Evolutionary conservation across 441 rosid species (phyloP), one percentile per base, ranked within the genome.

Genomic region (Pelargonium australe): DNA sequence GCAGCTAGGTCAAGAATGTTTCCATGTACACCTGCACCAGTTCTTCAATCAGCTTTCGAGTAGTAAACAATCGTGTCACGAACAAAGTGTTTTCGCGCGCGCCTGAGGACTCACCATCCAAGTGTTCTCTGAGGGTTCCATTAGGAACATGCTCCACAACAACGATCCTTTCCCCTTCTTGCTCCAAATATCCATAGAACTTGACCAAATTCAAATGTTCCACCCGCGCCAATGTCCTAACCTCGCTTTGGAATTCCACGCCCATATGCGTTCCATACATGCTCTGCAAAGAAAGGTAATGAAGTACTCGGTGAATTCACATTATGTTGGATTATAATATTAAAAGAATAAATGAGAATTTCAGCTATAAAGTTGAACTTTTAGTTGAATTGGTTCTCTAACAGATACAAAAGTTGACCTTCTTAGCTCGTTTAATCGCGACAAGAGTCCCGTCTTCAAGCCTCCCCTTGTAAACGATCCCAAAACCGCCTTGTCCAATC

Each of bases 401-500:
- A 1, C 23, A 20, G 23, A 20, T 20, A 20, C 1, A 20, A 20
- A 20, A 20, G 23, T 20, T 20, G 23, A 20, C 23, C 96, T 84
- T 94, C 74, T 89, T 91, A 45, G 97, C 97, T 0, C 98, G 95
- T 78, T 94, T 94, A 73, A 91, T 72, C 0, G 97, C 98, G 9
- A 94, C 86, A 25, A 78, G 19, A 0, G 85, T 82, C 72, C 98
- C 98, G 81, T 91, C 96, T 49, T 76, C 70, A 23, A 94, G 89
- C 62, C 73, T 87, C 6, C 92, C 98, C 80, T 85, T 88, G 79
- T 91, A 94, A 53, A 94, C 98, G 6, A 96, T 89, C 7, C 98
- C 97, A 40, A 84, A 94, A 16, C 96, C 96, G 23, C 97, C 98
- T 70, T 94, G 96, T 60, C 98, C 98, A 73, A 94, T 82, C 82